Percentiles rank a stretch among this genome's conserved stretches.
Evolutionary conservation across 2,329 filamentous ascomycete species (phyloP).

Genomic region (Colletotrichum camelliae): DNA sequence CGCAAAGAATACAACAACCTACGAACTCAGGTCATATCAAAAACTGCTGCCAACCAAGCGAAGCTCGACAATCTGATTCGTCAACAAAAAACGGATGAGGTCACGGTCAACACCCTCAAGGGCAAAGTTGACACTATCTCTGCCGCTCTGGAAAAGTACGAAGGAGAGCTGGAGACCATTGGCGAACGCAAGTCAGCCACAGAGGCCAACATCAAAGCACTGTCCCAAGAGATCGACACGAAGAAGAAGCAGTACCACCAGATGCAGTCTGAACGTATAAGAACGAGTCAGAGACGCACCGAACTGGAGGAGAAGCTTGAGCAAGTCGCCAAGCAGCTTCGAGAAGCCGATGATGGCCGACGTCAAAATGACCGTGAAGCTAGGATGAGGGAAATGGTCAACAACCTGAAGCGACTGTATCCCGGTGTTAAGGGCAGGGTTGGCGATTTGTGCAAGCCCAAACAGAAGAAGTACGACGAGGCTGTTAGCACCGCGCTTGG

Average conservation of each 20-base stretch:
- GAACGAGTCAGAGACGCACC: constrained; percentile 80
- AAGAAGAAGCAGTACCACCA: constrained; percentile 94
- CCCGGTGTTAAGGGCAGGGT: constrained; percentile 91
- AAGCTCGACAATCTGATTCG: constrained; percentile 87
- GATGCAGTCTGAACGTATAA: constrained; percentile 81
- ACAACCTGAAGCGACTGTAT: constrained; percentile 86
- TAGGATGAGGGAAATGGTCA: constrained; percentile 81
- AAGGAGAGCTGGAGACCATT: constrained; percentile 73
- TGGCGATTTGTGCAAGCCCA: constrained; percentile 91
- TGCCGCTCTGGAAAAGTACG: constrained; percentile 74
- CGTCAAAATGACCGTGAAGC: constrained; percentile 85
- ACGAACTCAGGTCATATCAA: constrained; percentile 83
- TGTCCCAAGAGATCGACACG: constrained; percentile 77
- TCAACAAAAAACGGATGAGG: constrained; percentile 89
- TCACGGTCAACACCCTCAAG: constrained; percentile 87
- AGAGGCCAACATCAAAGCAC: constrained; percentile 67
- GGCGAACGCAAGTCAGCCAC: constrained; percentile 70
- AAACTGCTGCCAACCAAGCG: constrained; percentile 79
- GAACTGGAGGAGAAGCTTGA: constrained; percentile 93
- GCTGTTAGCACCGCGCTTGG: constrained; percentile 93
- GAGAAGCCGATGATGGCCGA: constrained; percentile 83
- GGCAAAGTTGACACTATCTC: constrained; percentile 84
- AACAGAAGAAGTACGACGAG: constrained; percentile 95
- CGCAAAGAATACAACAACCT: constrained; percentile 89
- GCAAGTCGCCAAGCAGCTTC: constrained; percentile 79